These are phyloP conservation scores for Xylariomycetidae sp. DNA, from an alignment of 2,329 filamentous ascomycete species.

Conservation along the genomic window DNA sequence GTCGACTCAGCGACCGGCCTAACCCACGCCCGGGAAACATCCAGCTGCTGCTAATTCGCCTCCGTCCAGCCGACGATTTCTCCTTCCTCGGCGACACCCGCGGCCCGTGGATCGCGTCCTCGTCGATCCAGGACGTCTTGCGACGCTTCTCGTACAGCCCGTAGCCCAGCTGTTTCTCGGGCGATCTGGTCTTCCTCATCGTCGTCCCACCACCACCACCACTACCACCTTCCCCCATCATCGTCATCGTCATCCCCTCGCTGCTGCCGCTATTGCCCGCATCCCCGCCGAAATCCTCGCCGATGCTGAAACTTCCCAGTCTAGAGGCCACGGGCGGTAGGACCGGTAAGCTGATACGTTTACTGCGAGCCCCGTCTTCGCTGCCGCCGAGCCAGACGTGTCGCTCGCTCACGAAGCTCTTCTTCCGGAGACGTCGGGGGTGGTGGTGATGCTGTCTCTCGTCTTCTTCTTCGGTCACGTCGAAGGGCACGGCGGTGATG, in stretches of 20 bases:
- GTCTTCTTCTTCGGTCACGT: not conserved
- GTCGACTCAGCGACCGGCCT: conserved; percentile 19
- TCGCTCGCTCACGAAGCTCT: conserved; percentile 12
- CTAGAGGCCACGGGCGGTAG: conserved; percentile 20
- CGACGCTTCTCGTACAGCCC: conserved; percentile 20
- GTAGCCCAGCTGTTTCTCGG: conserved; percentile 22
- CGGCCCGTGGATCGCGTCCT: conserved; percentile 47
- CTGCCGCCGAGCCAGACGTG: conserved; percentile 6
- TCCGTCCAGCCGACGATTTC: conserved; percentile 9
- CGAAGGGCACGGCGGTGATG: conserved; percentile 1
- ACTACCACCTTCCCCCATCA: not conserved
- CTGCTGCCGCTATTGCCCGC: conserved; percentile 2
- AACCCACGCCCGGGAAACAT: conserved; percentile 14
- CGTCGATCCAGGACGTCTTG: conserved; percentile 43
- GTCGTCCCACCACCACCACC: not conserved
- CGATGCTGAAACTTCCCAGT: conserved; percentile 11
- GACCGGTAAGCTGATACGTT: conserved; percentile 15
- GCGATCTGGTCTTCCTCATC: conserved; percentile 10
- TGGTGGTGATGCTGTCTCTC: conserved; percentile 1
- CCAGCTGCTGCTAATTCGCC: conserved; percentile 5
- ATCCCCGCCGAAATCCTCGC: conserved; percentile 3
- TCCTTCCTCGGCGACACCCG: conserved; percentile 27
- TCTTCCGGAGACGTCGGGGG: conserved; percentile 20
- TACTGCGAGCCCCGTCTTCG: conserved; percentile 2
- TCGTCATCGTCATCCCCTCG: not conserved